phyloP scores from a whole-genome alignment of 306 rosid genomes.

The Vigna hirtella region DNA sequence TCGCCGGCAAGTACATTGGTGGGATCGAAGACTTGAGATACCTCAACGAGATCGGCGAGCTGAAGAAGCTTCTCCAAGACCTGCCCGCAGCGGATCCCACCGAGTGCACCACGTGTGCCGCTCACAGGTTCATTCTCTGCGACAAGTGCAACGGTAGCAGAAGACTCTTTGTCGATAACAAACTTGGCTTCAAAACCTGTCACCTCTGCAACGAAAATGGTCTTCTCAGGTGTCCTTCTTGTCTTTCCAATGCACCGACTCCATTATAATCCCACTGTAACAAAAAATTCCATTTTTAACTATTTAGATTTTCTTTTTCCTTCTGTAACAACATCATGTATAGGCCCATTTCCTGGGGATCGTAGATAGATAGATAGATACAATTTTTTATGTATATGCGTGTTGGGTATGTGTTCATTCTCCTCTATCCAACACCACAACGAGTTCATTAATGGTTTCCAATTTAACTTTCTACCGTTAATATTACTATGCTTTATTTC shows the following conservation, averaged over 20 bases:
- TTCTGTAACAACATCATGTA: no score
- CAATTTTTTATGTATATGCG: no score
- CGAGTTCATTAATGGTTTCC: no score
- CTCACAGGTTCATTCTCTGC: constrained; percentile 71
- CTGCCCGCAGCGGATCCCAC: constrained; percentile 64
- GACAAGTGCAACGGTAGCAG: constrained; percentile 80
- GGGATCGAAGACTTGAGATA: constrained; percentile 80
- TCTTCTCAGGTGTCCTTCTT: constrained; percentile 82
- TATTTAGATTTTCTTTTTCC: no score
- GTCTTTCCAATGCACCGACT: constrained; percentile 51
- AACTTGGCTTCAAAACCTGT: constrained; percentile 70
- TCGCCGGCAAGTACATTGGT: constrained; percentile 78
- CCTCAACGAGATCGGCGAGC: constrained; percentile 84
- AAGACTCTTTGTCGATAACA: constrained; percentile 58
- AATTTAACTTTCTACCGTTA: no score
- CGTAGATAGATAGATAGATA: no score
- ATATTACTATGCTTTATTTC: no score
- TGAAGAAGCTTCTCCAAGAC: constrained; percentile 67
- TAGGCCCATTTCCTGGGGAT: no score
- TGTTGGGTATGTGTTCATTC: no score
- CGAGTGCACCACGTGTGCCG: constrained; percentile 71
- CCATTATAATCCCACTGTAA: constrained; percentile 11
- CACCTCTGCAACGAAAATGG: constrained; percentile 80
- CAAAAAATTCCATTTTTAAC: no score
- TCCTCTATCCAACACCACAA: no score